Evolutionary conservation across 805 yeast species (phyloP).

Genomic region (Candida nonsorbophila): DNA sequence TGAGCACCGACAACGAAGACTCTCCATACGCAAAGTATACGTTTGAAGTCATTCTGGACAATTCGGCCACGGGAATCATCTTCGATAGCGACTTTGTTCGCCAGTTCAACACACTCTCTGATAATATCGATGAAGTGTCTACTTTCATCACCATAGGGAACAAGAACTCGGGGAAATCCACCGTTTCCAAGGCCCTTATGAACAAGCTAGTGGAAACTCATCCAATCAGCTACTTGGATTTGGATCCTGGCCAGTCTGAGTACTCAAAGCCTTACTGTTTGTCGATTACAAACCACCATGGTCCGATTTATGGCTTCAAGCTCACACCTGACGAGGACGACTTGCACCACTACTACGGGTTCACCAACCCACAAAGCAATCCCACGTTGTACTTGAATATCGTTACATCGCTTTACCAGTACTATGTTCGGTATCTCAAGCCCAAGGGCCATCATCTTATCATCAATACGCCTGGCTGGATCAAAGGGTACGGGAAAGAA

Average conservation of each 20-base stretch:
- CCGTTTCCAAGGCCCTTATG: slow-evolving; percentile 50
- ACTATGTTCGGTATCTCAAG: slow-evolving; percentile 14
- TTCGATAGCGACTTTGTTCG: slow-evolving; percentile 3
- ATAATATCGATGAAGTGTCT: slow-evolving; percentile 8
- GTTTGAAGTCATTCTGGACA: slow-evolving; percentile 24
- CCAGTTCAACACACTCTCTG: slow-evolving; percentile 2
- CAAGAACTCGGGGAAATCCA: slow-evolving; percentile 81
- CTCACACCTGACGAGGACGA: slow-evolving; percentile 8
- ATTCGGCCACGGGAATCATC: slow-evolving; percentile 2
- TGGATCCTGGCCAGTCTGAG: slow-evolving; percentile 91
- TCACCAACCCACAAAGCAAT: slow-evolving; percentile 59
- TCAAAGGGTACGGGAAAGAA: slow-evolving; percentile 78
- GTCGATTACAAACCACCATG: slow-evolving; percentile 39
- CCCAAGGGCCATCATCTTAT: slow-evolving; percentile 38
- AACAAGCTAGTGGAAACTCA: slow-evolving; percentile 38
- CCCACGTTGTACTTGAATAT: slow-evolving; percentile 52
- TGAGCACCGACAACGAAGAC: slow-evolving; percentile 15
- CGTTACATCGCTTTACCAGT: slow-evolving; percentile 34
- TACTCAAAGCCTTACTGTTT: slow-evolving; percentile 67
- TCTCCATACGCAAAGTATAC: slow-evolving; percentile 19
- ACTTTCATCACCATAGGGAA: slow-evolving; percentile 49
- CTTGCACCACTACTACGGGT: slow-evolving; percentile 48
- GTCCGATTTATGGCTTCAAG: slow-evolving; percentile 20
- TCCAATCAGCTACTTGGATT: slow-evolving; percentile 53
- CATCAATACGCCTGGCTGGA: slow-evolving; percentile 87